Conservation (phyloP, 306 rosid species). For the Dryas octopetala region DNA sequence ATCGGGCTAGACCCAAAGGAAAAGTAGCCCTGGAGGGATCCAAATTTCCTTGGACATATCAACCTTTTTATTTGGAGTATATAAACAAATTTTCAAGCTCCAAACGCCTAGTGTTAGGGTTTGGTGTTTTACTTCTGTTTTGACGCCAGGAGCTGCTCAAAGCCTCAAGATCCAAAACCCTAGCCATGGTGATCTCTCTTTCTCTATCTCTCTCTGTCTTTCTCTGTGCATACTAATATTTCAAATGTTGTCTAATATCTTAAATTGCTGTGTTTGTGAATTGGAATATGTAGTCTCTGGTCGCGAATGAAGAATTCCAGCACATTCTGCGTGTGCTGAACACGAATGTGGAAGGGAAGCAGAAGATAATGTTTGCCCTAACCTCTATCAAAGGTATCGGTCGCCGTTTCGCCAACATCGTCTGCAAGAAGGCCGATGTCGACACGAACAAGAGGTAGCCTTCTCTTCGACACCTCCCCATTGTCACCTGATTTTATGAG, state of each 20-base stretch:
- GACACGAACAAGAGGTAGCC: slow-evolving; percentile 37
- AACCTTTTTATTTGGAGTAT: not conserved
- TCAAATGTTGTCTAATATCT: not conserved
- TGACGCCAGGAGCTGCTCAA: not conserved
- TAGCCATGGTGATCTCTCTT: slow-evolving; percentile 21
- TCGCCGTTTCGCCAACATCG: slow-evolving; percentile 36
- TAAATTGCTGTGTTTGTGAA: not conserved
- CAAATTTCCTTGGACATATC: no score
- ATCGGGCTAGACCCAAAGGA: no score
- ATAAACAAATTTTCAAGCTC: not conserved
- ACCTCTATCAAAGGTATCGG: slow-evolving; percentile 43
- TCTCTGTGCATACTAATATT: not conserved
- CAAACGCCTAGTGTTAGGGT: slow-evolving; percentile 1
- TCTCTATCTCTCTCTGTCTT: not conserved
- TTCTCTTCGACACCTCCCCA: not conserved
- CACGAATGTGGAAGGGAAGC: slow-evolving; percentile 40
- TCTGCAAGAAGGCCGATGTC: slow-evolving; percentile 39
- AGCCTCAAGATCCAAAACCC: slow-evolving; percentile 22
- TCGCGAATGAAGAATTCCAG: slow-evolving; percentile 36
- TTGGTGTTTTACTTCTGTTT: not conserved
- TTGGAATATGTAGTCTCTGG: slow-evolving; percentile 18
- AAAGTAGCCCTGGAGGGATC: no score
- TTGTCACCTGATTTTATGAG: not conserved
- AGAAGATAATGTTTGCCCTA: slow-evolving; percentile 37
- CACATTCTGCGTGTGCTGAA: slow-evolving; percentile 40